Evolutionary conservation across 2,329 filamentous ascomycete species (phyloP).

Genomic region (Aspergillus awamori): DNA sequence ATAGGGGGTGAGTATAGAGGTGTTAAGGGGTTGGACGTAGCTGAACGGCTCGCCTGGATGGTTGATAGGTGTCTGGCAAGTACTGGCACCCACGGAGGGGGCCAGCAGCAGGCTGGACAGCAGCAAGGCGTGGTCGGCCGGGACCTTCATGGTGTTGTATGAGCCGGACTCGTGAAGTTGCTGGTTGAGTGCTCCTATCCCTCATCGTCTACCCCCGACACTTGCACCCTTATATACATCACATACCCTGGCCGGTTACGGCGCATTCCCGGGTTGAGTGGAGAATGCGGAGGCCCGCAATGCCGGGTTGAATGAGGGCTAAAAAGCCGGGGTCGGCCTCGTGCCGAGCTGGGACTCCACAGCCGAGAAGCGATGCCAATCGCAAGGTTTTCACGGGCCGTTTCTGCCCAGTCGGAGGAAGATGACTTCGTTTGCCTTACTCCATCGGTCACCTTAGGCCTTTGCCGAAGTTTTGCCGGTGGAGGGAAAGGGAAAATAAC

Average conservation of each 20-base stretch:
- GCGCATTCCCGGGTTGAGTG: not conserved
- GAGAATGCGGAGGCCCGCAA: constrained; percentile 1
- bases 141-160: constrained; percentile 2
- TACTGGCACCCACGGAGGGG: not conserved
- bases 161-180: too few relatives aligned
- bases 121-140: not conserved
- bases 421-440: not conserved
- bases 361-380: not conserved
- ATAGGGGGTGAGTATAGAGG: constrained; percentile 23
- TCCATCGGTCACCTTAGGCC: not conserved
- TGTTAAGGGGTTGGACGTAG: constrained; percentile 25
- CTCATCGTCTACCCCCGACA: not conserved
- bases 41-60: constrained; percentile 13
- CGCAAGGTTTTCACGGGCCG: not conserved
- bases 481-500: too few relatives aligned
- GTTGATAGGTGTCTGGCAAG: not conserved
- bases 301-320: not conserved
- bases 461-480: not conserved
- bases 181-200: too few relatives aligned
- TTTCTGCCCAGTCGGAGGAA: not conserved
- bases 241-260: not conserved
- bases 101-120: not conserved
- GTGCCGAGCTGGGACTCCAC: constrained; percentile 2
- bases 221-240: not conserved
- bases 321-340: constrained; percentile 2